Evolutionary conservation across 1,284 basidiomycete genomes (phyloP), one percentile per base, ranked within the genome.

Genomic region (Cerioporus squamosus): DNA sequence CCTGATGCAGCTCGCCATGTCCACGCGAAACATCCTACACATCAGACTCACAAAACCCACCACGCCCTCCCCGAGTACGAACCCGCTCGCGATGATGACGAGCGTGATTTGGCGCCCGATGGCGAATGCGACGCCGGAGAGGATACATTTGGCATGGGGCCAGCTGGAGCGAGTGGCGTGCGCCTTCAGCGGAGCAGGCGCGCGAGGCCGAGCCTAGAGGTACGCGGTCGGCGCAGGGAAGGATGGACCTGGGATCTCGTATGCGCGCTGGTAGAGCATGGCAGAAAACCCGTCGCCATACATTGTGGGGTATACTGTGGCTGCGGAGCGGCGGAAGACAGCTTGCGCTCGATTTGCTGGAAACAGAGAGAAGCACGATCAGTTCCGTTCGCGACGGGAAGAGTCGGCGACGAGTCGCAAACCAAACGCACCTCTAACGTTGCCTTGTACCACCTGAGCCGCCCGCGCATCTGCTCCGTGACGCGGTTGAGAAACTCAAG

Each of bases 221-320:
- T 94, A 95, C 4, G 96, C 95, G 0, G 93, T 95, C 1, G 97
- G 96, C 1, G 95, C 95, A 3, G 94, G 93, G 72, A 98, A 98
- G 20, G 90, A 89, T 31, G 94, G 93, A 0, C 95, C 94, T 2
- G 91, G 91, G 62, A 94, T 94, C 26, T 81, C 78, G 73, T 98
- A 98, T 17, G 93, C 92, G 52, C 83, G 84, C 49, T 90, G 91
- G 73, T 98, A 98, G 15, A 98, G 82, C 57, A 84, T 86, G 74
- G n/a, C 3, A 18, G 45, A 51, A 43, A 40, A 9, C 26, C 26
- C 33, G 36, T 64, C 74, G 46, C 40, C 40, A 12, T 65, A 90
- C 91, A 82, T 75, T 93, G 91, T n/a, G 91, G 91, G 2, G 88
- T 90, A 51, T 78, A 75, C 67, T 89, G 87, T 2, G 80, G 75